A percentile compares a stretch with the other conserved stretches of the same genome.
Evolutionary conservation across 2,329 filamentous ascomycete species (phyloP).

Genomic region (Ophiostoma australiae): DNA sequence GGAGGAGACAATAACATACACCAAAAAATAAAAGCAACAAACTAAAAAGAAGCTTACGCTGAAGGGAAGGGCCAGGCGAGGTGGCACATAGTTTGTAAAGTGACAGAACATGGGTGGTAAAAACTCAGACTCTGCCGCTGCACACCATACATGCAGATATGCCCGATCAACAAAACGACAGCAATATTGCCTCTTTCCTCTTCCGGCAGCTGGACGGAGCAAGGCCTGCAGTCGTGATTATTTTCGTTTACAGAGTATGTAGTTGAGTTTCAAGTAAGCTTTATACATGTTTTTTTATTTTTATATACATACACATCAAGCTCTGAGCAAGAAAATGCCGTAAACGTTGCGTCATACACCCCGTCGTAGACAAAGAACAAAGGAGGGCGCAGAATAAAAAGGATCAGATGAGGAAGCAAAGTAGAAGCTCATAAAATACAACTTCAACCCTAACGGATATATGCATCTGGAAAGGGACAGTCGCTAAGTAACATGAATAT

Average conservation of each 20-base stretch:
- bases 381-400: background rate
- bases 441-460: background rate
- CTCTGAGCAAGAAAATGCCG: background rate
- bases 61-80: slow-evolving; percentile 1
- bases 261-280: background rate
- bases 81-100: background rate
- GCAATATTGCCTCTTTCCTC: background rate
- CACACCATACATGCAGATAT: slow-evolving; percentile 25
- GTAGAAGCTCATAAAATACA: background rate
- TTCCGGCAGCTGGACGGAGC: background rate
- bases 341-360: background rate
- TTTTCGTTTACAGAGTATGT: background rate
- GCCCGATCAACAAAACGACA: slow-evolving; percentile 18
- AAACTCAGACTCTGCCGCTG: background rate
- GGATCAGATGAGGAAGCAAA: background rate
- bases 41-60: background rate
- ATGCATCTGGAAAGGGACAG: background rate
- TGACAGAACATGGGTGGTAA: background rate
- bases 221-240: background rate
- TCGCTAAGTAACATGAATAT: background rate
- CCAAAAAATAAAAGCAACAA: background rate
- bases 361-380: background rate
- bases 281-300: background rate
- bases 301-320: background rate
- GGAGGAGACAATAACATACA: background rate